Base-by-base conservation (phyloP, 2,329 filamentous ascomycete genomes). In the Emericellopsis atlantica region DNA sequence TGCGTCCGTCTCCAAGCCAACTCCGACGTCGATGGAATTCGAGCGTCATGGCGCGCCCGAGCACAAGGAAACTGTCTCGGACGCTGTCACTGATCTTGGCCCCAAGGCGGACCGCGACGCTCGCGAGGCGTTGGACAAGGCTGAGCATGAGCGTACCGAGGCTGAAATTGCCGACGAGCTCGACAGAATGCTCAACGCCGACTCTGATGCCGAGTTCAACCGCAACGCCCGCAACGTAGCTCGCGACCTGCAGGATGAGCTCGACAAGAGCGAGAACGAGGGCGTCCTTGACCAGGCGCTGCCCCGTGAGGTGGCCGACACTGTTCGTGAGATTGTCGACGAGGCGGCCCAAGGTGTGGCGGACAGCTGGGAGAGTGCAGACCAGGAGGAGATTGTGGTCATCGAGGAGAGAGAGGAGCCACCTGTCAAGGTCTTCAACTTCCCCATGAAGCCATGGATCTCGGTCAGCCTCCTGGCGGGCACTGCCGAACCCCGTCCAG, bases 381-480 rank as follows among this genome's bases (percentile, higher is more conserved):
- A 89, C 42, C 79, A 81, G 46, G 81, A 83, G 44, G 72, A 79
- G 54, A 70, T 76, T 54, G 67, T 72, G 16, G 68, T 74, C 37
- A 73, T 76, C 29, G 83, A 87, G 57, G 79, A 82, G 49, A 78
- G 79, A 44, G 72, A 77, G 40, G 61, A 75, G 4, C 65, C 70
- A 36, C 71, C 79, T 22, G 78, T 95, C 48, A 81, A 76, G 56
- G 89, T 96, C 37, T 92, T 85, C 67, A 94, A 94, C 60, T 95
- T 98, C 59, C 92, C 92, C 14, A 87, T 98, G 81, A 86, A 84
- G 60, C 92, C 92, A 4, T 98, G 93, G 72, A 89, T 94, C 48
- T 84, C 89, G 16, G 92, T 98, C 55, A 79, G 76, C 11, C 75
- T 96, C 51, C 69, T 77, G 56, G 66, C 74, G 48, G 61, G 70